Percentiles rank a stretch among this genome's conserved stretches.
phyloP scores from a whole-genome alignment of 495 filamentous ascomycete species.

The Talaromyces liani region DNA sequence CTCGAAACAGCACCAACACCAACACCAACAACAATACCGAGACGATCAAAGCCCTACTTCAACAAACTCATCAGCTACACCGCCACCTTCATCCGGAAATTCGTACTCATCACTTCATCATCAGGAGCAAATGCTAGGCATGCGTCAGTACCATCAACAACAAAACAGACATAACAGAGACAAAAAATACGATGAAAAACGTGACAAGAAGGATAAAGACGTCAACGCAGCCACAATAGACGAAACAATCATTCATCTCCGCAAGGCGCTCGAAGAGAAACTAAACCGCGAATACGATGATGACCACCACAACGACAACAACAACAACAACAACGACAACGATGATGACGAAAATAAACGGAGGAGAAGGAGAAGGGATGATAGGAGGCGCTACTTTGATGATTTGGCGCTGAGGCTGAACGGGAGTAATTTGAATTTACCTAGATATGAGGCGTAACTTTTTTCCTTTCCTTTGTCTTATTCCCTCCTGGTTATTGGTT shows the following conservation, averaged over 20 bases:
- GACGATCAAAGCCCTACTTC: not conserved
- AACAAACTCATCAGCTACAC: not conserved
- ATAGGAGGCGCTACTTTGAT: not conserved
- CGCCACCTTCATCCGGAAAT: not conserved
- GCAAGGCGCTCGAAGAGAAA: slow-evolving; percentile 5
- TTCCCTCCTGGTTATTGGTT: not conserved
- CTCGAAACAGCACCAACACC: not conserved
- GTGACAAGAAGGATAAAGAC: not conserved
- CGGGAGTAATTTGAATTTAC: not conserved
- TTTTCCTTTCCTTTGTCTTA: not conserved
- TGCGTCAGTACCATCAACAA: slow-evolving; percentile 1
- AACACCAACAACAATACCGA: not conserved
- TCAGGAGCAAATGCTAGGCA: not conserved
- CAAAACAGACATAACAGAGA: not conserved
- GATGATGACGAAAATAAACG: not conserved
- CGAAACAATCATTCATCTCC: not conserved
- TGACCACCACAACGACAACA: not conserved
- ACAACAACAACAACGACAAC: not conserved
- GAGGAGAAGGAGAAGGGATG: not conserved
- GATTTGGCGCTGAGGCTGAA: not conserved
- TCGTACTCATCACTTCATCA: not conserved
- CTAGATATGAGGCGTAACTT: not conserved
- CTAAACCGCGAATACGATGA: not conserved
- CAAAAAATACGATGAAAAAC: not conserved
- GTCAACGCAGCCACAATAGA: not conserved